phyloP scores from a whole-genome alignment of 2,329 filamentous ascomycete genomes.

The Cryphonectria parasitica region DNA sequence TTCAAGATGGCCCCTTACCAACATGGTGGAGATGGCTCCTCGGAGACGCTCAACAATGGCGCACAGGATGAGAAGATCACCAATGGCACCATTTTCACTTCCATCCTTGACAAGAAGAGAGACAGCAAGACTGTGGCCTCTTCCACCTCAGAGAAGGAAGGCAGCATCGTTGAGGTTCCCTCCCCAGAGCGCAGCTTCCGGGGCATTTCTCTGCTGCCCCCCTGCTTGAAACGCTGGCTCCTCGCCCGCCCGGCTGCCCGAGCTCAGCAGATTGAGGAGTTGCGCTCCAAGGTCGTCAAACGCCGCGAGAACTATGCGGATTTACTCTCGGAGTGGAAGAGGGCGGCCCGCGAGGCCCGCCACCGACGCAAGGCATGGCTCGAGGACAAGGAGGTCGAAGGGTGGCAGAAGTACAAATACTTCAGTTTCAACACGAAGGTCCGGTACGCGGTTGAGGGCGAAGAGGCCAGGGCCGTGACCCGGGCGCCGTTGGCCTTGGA shows the following conservation, averaged over 20 bases:
- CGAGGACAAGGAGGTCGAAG: neutral
- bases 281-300: neutral
- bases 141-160: neutral
- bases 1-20: neutral
- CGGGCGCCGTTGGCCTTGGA: neutral
- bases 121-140: neutral
- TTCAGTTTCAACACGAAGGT: neutral
- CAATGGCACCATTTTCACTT: neutral
- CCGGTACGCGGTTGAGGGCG: neutral
- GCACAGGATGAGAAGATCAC: neutral
- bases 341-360: neutral
- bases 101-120: neutral
- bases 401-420: neutral
- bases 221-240: neutral
- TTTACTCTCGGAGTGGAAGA: neutral
- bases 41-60: neutral
- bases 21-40: neutral
- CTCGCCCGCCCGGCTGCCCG: neutral
- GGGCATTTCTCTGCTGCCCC: neutral
- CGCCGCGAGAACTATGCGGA: too few species aligned
- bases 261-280: neutral
- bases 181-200: neutral
- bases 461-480: neutral
- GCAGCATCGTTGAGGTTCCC: neutral
- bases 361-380: slow-evolving; percentile 2